phyloP scores from a whole-genome alignment of 495 filamentous ascomycete genomes.

The Hypoxylon cercidicola region DNA sequence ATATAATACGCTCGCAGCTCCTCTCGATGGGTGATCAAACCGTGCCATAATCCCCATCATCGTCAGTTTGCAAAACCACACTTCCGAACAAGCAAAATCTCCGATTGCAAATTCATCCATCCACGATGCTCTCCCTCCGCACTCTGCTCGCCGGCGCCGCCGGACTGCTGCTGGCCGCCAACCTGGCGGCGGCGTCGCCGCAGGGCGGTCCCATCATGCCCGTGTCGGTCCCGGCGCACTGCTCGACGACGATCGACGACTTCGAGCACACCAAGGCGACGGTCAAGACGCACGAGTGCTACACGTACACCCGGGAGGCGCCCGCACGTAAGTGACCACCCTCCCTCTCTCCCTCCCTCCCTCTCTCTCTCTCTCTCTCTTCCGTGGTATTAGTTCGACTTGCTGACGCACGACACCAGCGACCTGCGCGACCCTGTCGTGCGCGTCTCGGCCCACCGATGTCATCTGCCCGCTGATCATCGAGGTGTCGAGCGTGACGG shows the following conservation, averaged over 20 bases:
- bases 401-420: slow-evolving; percentile 22
- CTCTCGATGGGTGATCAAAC: too few relatives aligned
- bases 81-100: too few relatives aligned
- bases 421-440: slow-evolving; percentile 38
- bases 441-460: slow-evolving; percentile 29
- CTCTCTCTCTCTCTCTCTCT: background rate
- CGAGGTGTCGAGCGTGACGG: slow-evolving; percentile 41
- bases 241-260: slow-evolving; percentile 43
- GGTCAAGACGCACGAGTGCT: slow-evolving; percentile 39
- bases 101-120: too few relatives aligned
- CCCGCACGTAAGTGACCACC: slow-evolving; percentile 23
- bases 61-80: too few relatives aligned
- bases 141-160: too few relatives aligned
- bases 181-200: slow-evolving; percentile 14
- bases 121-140: too few relatives aligned
- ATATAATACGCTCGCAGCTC: too few relatives aligned
- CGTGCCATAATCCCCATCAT: too few relatives aligned
- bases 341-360: background rate
- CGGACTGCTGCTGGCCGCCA: slow-evolving; percentile 9
- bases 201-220: slow-evolving; percentile 16
- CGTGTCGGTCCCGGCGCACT: slow-evolving; percentile 34
- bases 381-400: background rate
- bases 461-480: slow-evolving; percentile 43
- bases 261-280: slow-evolving; percentile 36
- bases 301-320: slow-evolving; percentile 31